Base-by-base conservation (phyloP, 148 eudicot genomes). In the Nepenthes mirabilis region DNA sequence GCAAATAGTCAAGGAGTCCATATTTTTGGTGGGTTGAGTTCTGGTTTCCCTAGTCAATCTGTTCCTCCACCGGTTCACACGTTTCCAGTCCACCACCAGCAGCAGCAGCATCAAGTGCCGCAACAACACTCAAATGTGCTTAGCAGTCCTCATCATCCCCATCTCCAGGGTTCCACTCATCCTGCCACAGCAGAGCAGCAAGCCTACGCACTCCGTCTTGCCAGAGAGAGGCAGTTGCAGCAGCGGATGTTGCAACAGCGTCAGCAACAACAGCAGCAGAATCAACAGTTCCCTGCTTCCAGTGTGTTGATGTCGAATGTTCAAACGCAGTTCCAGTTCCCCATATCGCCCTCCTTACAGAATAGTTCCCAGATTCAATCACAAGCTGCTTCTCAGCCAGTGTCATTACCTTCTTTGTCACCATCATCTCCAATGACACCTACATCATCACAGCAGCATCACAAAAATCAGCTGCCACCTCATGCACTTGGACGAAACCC, bases 151-250 rank as follows among this genome's bases (percentile, higher is more conserved):
- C 88, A 63, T 59, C 85, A 83, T 77, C 75, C 75, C 1, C 86
- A 74, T 66, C 71, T 82, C 45, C 55, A 80, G 3, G 94, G 85
- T 63, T 83, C 86, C 9, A 78, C 79, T 68, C 86, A 80, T 57
- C 45, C 75, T 34, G 51, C 69, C 33, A 75, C 73, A 62, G 47
- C 79, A 7, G 94, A 85, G 43, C 88, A 86, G 43, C 88, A 86
- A 79, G 85, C 88, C 45, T 79, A 70, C 68, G 75, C 66, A 34
- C 11, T 82, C 12, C 95, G 79, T 54, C 23, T 82, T 62, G 86
- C 84, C 14, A 88, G 87, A 77, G 91, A 91, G 56, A 77, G 79
- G 65, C 90, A 83, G 63, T 55, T 79, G 64, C 86, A 69, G 53
- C 68, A 65, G 45, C 60, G 68, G 13, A 56, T 55, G 36, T 47